Evolutionary conservation across 2,329 filamentous ascomycete genomes (phyloP), one percentile per base, ranked within the genome.

Genomic region (Cercospora sp.): DNA sequence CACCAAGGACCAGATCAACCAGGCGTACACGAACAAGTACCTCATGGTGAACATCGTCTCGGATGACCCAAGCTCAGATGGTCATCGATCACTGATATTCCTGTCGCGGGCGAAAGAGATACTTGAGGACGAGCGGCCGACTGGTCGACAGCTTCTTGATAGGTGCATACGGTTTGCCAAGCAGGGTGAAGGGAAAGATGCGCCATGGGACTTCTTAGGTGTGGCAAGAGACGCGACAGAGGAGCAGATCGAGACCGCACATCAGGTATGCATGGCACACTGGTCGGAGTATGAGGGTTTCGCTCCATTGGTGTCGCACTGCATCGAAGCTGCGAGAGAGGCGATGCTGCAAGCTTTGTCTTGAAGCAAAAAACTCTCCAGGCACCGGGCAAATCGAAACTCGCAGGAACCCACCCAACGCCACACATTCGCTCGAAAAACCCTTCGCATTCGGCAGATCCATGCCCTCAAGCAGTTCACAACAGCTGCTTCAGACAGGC

Each of bases 401-500:
- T 42, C 36, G 2, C 16, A n/a, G 16, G 6, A 16, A 40, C n/a
- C 36, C 36, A 42, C 36, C 16, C 36, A 2, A n/a, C 36, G 5
- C 16, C 36, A 16, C 36, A 8, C 9, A 42, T 42, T 16, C 36
- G 16, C 36, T n/a, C 18, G 8, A 26, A 26, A 13, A 16, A 4
- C 45, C 45, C 20, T 26, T 10, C 45, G 18, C 42, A 23, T 5
- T 23, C 12, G 6, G 45, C 18, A 48, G 8, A 20, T 10, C 45
- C 8, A 23, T 23, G 10, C 26, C 12, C 18, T 23, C 5, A 26
- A 51, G 9, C 45, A 51, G 2, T 13, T 7, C 20, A 51, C 8
- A n/a, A 51, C 20, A 23, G 20, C 45, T 51, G 45, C 20, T 58
- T 91, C 86, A 95, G 76, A 91, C 91, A 28, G 95, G 95, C 82